Percentiles rank a stretch among this genome's conserved stretches.
These are phyloP conservation scores for Microthlaspi erraticum DNA, from an alignment of 345 rosid genomes.

Conservation along the genomic window DNA sequence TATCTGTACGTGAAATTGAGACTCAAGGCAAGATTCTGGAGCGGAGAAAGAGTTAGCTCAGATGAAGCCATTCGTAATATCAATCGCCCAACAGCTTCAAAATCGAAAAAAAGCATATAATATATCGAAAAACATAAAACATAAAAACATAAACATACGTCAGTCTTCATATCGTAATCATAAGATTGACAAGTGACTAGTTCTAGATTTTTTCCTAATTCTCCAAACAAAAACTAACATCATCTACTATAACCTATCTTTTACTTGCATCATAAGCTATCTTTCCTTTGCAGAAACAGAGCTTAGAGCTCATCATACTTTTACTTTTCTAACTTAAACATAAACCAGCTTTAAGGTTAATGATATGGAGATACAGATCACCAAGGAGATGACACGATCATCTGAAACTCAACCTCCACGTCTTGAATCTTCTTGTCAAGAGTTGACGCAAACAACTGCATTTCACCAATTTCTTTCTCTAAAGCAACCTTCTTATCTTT, in stretches of 20 bases:
- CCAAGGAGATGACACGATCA: conserved; percentile 56
- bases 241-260: conserved; percentile 4
- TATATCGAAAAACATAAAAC: too few species aligned
- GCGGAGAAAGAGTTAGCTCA: too few species aligned
- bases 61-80: too few species aligned
- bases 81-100: too few species aligned
- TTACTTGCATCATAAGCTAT: conserved; percentile 10
- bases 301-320: conserved; percentile 20
- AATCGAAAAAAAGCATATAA: too few species aligned
- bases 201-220: conserved; percentile 4
- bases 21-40: too few species aligned
- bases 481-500: conserved; percentile 39
- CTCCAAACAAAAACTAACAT: neutral
- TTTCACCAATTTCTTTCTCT: conserved; percentile 32
- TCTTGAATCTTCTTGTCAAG: conserved; percentile 27
- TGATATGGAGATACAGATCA: conserved; percentile 24
- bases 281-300: conserved; percentile 10
- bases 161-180: conserved; percentile 8
- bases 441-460: conserved; percentile 28
- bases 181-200: neutral
- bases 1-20: too few species aligned
- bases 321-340: conserved; percentile 12
- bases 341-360: conserved; percentile 4
- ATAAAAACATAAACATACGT: too few species aligned
- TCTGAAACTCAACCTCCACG: conserved; percentile 41